Evolutionary conservation across 768 basidiomycete genomes (phyloP).

Genomic region (Tephrocybe sp.): DNA sequence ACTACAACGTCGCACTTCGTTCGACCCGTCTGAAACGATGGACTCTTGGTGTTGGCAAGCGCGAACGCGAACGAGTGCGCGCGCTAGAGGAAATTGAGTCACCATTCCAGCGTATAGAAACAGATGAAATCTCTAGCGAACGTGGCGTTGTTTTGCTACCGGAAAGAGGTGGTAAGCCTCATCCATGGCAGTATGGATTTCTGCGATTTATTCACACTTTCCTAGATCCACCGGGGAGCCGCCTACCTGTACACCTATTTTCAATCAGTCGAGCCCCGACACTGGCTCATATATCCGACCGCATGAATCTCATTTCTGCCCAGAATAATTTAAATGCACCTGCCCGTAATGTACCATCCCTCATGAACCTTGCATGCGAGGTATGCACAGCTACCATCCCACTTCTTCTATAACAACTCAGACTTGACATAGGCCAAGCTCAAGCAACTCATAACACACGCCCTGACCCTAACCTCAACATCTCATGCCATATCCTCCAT

Average conservation of each 20-base stretch:
- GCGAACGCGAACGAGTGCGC: constrained; percentile 72
- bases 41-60: constrained; percentile 67
- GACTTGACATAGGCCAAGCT: constrained; percentile 58
- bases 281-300: constrained; percentile 72
- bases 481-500: constrained; percentile 80
- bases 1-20: constrained; percentile 52
- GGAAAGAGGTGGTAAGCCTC: constrained; percentile 63
- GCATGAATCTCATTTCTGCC: constrained; percentile 77
- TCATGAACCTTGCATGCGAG: constrained; percentile 79
- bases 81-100: constrained; percentile 41
- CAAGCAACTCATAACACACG: constrained; percentile 80
- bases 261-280: constrained; percentile 72
- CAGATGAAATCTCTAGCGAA: constrained; percentile 70
- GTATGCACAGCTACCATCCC: constrained; percentile 33
- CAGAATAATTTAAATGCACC: constrained; percentile 69
- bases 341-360: constrained; percentile 56
- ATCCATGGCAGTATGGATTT: background rate
- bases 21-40: constrained; percentile 71
- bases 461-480: constrained; percentile 70
- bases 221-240: constrained; percentile 67
- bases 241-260: constrained; percentile 69
- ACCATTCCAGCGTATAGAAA: constrained; percentile 41
- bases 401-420: background rate
- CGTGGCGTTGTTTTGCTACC: constrained; percentile 60
- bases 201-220: background rate